Evolutionary conservation across 2,329 filamentous ascomycete species (phyloP).

Genomic region (Diaporthe batatas): DNA sequence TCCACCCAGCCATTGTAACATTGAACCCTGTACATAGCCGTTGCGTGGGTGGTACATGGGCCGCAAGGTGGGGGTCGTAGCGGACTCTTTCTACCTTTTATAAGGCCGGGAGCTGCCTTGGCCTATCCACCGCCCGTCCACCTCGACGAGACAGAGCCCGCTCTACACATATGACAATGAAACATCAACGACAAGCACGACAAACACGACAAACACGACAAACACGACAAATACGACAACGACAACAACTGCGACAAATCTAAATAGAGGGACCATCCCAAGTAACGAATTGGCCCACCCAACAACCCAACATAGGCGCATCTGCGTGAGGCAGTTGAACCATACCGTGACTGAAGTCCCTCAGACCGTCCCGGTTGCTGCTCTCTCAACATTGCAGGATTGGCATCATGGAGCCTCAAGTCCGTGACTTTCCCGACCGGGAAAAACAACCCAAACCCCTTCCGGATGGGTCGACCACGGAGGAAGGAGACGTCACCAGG

Average conservation of each 20-base stretch:
- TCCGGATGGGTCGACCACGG: conserved; percentile 17
- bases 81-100: not conserved
- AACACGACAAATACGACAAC: not conserved
- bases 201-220: too few relatives aligned
- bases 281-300: not conserved
- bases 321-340: not conserved
- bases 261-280: not conserved
- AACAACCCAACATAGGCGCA: not conserved
- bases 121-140: not conserved
- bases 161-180: not conserved
- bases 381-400: not conserved
- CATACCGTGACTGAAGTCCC: conserved; percentile 5
- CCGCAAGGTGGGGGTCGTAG: not conserved
- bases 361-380: not conserved
- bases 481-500: not conserved
- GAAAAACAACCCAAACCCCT: conserved; percentile 33
- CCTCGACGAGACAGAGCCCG: not conserved
- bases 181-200: conserved; percentile 5
- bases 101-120: conserved; percentile 4
- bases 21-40: conserved; percentile 7
- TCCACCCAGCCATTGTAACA: not conserved
- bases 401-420: conserved; percentile 36
- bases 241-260: not conserved
- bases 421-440: conserved; percentile 33
- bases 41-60: not conserved